phyloP scores from a whole-genome alignment of 1,284 basidiomycete genomes.

The Boletellus deceptivus region DNA sequence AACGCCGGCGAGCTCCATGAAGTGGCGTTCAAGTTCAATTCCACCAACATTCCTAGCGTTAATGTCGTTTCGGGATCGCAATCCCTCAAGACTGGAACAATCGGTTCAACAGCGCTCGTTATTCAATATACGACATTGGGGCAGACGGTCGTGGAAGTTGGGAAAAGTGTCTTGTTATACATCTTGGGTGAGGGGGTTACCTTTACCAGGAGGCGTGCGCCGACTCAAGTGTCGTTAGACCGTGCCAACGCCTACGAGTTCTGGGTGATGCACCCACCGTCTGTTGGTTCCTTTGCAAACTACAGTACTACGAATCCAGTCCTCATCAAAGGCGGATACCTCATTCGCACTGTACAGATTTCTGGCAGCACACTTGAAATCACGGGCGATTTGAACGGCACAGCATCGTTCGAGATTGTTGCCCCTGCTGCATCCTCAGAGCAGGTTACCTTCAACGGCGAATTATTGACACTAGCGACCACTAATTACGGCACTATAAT shows the following conservation, averaged over 20 bases:
- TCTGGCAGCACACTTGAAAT: constrained; percentile 38
- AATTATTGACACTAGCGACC: constrained; percentile 27
- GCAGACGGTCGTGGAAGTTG: constrained; percentile 46
- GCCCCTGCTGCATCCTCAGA: constrained; percentile 38
- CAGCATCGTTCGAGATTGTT: constrained; percentile 44
- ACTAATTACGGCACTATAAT: constrained; percentile 40
- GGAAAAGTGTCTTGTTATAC: constrained; percentile 40
- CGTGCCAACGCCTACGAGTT: constrained; percentile 48
- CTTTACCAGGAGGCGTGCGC: not conserved
- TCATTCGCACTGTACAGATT: constrained; percentile 41
- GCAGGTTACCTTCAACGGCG: constrained; percentile 42
- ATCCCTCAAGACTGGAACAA: constrained; percentile 35
- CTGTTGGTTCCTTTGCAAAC: constrained; percentile 36
- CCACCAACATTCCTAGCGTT: constrained; percentile 24
- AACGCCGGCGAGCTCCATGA: constrained; percentile 48
- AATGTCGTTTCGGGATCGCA: constrained; percentile 41
- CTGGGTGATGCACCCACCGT: constrained; percentile 47
- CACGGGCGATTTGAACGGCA: constrained; percentile 42
- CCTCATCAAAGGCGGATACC: constrained; percentile 48
- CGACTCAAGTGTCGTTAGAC: constrained; percentile 33
- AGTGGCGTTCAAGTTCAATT: constrained; percentile 42
- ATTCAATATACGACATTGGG: constrained; percentile 46
- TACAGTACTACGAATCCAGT: constrained; percentile 42
- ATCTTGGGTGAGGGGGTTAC: constrained; percentile 39
- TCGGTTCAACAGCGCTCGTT: constrained; percentile 35